phyloP scores from a whole-genome alignment of 306 rosid species.

The Cucurbita pepo region DNA sequence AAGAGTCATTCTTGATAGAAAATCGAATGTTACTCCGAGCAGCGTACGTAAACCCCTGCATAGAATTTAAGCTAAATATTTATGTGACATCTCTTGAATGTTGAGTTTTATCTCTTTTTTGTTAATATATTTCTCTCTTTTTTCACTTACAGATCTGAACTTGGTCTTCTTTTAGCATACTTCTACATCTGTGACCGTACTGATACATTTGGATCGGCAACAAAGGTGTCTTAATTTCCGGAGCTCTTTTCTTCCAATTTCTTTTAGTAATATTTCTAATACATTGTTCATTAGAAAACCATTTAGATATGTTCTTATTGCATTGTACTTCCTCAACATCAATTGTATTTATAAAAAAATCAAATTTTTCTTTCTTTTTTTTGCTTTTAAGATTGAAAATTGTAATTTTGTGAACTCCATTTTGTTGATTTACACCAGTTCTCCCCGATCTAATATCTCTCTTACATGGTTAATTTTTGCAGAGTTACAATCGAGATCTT shows the following conservation, averaged over 20 bases:
- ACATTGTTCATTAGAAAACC: background rate
- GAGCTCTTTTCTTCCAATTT: background rate
- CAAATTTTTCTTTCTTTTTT: too few species aligned
- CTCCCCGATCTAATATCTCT: background rate
- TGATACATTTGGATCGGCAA: conserved; percentile 54
- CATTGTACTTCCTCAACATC: too few species aligned
- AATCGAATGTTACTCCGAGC: conserved; percentile 85
- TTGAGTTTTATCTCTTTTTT: background rate
- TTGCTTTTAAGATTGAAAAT: background rate
- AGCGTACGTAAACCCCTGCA: conserved; percentile 47
- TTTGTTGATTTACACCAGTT: background rate
- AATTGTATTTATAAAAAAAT: too few species aligned
- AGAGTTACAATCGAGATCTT: conserved; percentile 91
- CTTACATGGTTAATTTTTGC: conserved; percentile 24
- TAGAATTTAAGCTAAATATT: background rate
- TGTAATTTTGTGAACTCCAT: background rate
- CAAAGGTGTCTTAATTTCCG: conserved; percentile 29
- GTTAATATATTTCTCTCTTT: conserved; percentile 1
- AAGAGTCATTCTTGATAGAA: conserved; percentile 59
- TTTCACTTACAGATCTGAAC: conserved; percentile 48
- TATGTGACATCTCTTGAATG: background rate
- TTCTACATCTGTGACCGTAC: conserved; percentile 83
- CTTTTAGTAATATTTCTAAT: background rate
- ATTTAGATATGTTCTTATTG: background rate
- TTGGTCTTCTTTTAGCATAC: conserved; percentile 61